Evolutionary conservation across 768 basidiomycete species (phyloP), one percentile per base, ranked within the genome.

Genomic region (Amanita rimosa): DNA sequence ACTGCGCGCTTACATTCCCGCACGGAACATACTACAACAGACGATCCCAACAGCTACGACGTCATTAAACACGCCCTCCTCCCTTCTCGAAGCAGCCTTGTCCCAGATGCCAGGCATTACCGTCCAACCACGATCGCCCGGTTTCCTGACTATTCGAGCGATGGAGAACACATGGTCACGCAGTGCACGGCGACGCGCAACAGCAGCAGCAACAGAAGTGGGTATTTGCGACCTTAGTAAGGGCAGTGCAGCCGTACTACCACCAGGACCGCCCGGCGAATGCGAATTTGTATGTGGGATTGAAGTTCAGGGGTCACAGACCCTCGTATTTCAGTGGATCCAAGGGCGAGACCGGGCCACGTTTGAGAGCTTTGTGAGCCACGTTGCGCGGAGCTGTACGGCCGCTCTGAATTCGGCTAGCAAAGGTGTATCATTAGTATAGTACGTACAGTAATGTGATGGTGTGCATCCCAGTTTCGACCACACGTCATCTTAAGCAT

Each of bases 261-360:
- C n/a, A n/a, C n/a, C n/a, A n/a, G n/a, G n/a, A n/a, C n/a, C n/a
- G n/a, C n/a, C n/a, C n/a, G n/a, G n/a, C n/a, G n/a, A n/a, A n/a
- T n/a, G n/a, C n/a, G n/a, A n/a, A n/a, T n/a, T 29, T 9, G 27
- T 33, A 36, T 3, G 52, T 55, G 22, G 43, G 11, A 44, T 49
- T 43, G 10, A 53, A 55, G 9, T 58, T 60, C 52, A 48, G 50
- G 22, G 60, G 53, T 54, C 29, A 21, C 4, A 47, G 48, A 27
- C 47, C 22, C 39, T 84, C 37, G 67, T 73, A 46, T 78, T 76
- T 52, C 69, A 75, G 29, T 89, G 88, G 87, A 57, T 80, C 17
- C 66, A 66, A 44, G 88, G 88, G 0, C 58, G 50, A 22, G 78
- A 87, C 24, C 59, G 81, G 37, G 53, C 53, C 0, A 41, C 83